These are phyloP conservation scores for Eutypella sp. DNA, from an alignment of 2,329 filamentous ascomycete genomes.

Conservation along the genomic window DNA sequence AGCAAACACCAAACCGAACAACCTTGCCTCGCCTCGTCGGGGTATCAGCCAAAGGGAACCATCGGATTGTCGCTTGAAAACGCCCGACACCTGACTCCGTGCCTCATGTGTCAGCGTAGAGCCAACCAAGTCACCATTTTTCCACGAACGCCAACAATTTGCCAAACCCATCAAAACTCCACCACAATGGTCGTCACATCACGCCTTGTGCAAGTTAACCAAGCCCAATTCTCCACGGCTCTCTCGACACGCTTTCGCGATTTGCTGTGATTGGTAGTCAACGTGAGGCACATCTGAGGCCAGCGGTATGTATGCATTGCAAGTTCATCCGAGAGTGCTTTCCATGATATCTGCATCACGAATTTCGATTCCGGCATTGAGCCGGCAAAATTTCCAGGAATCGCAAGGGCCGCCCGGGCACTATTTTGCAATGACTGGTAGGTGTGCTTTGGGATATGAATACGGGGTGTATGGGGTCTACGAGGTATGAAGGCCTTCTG, in stretches of 20 bases:
- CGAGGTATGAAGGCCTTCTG: neutral
- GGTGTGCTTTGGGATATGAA: no score
- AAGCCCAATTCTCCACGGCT: conserved; percentile 4
- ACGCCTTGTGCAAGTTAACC: conserved; percentile 1
- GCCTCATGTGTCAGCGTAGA: neutral
- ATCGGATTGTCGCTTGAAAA: conserved; percentile 23
- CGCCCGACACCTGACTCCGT: conserved; percentile 16
- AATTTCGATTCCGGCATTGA: conserved; percentile 11
- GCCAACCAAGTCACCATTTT: neutral
- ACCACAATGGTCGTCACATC: conserved; percentile 1
- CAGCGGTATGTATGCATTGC: conserved; percentile 5
- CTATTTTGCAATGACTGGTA: conserved; percentile 7
- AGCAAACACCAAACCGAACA: conserved; percentile 1
- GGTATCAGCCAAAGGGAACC: conserved; percentile 20
- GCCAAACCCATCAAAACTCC: neutral
- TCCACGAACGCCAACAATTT: neutral
- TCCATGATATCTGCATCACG: conserved; percentile 10
- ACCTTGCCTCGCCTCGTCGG: conserved; percentile 4
- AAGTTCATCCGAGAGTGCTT: conserved; percentile 14
- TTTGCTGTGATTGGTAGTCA: conserved; percentile 14
- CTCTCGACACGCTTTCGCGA: conserved; percentile 2
- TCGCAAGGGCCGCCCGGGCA: conserved; percentile 6
- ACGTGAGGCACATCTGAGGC: conserved; percentile 8
- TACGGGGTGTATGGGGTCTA: conserved; percentile 4
- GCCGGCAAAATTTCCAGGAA: conserved; percentile 12